Conservation (phyloP, 345 rosid genomes). For the Nephelium lappaceum region DNA sequence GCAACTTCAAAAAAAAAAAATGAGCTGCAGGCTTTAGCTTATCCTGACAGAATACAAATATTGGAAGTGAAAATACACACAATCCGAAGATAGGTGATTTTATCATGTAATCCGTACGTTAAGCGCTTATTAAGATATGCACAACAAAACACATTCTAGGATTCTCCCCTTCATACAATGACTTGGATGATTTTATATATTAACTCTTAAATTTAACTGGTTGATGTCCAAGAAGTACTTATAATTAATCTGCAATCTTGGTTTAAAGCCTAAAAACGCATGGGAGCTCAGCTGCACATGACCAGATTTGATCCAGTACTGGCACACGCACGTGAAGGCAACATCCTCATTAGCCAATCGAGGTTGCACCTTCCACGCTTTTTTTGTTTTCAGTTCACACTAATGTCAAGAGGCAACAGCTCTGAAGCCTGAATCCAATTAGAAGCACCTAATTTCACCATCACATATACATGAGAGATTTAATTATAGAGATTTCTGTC, state of each 20-base stretch:
- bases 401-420: too few species aligned
- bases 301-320: not conserved
- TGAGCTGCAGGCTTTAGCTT: not conserved
- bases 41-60: not conserved
- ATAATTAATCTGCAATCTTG: not conserved
- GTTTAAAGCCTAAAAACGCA: not conserved
- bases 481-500: too few species aligned
- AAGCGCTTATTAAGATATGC: slow-evolving; percentile 3
- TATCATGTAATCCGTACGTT: not conserved
- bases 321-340: slow-evolving; percentile 19
- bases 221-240: not conserved
- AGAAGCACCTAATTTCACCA: too few species aligned
- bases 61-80: not conserved
- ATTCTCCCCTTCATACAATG: slow-evolving; percentile 2
- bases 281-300: slow-evolving; percentile 15
- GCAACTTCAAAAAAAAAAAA: too few species aligned
- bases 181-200: not conserved
- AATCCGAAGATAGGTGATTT: not conserved
- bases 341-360: slow-evolving; percentile 5
- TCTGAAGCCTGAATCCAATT: too few species aligned
- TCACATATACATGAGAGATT: too few species aligned
- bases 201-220: not conserved
- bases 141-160: slow-evolving; percentile 14
- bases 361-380: slow-evolving; percentile 12
- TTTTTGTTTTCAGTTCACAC: not conserved